Base-by-base conservation (phyloP, 2,329 filamentous ascomycete genomes). In the Penicillium expansum region DNA sequence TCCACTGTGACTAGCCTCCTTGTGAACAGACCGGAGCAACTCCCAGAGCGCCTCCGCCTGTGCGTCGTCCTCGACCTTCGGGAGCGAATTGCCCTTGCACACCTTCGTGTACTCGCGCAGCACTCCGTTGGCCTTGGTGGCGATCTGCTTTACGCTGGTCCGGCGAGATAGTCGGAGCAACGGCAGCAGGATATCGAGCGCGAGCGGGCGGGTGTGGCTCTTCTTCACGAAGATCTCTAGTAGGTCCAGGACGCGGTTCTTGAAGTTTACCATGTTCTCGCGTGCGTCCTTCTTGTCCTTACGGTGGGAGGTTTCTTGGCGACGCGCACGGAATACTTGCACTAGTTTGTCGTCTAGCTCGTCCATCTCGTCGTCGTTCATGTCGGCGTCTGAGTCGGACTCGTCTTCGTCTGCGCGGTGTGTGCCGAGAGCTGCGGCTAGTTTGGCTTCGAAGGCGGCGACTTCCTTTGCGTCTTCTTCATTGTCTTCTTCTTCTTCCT, bases 321-420 rank as follows among this genome's bases (percentile, higher is more conserved):
- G 85, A 48, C 87, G 86, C 63, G 92, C 87, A 63, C 87, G 86
- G 81, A 97, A 95, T 60, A 97, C 91, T 61, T 90, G 90, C 49
- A 87, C 85, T 4, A 99, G 84, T 69, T 93, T 88, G 11, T 84
- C 83, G 67, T 97, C 93, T 16, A 97, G 80, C 4, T 87, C 87
- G 76, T 96, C 87, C 94, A 97, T 97, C 71, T 96, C 89, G 18
- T 93, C 92, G 75, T 97, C 93, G 59, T 91, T 89, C 92, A 99
- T 96, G 74, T 96, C 91, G 3, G 84, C 95, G 73, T 96, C 90
- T 2, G 84, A 86, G 58, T 83, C 84, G 13, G 80, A 80, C 10
- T 83, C 83, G 30, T 86, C 83, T 69, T 88, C 83, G 22, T 81
- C 77, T 22, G 77, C 74, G 20, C 75, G 75, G 47, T 88, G 87